Evolutionary conservation across 805 yeast species (phyloP), one percentile per base, ranked within the genome.

Genomic region (Kregervanrija fluxuum): DNA sequence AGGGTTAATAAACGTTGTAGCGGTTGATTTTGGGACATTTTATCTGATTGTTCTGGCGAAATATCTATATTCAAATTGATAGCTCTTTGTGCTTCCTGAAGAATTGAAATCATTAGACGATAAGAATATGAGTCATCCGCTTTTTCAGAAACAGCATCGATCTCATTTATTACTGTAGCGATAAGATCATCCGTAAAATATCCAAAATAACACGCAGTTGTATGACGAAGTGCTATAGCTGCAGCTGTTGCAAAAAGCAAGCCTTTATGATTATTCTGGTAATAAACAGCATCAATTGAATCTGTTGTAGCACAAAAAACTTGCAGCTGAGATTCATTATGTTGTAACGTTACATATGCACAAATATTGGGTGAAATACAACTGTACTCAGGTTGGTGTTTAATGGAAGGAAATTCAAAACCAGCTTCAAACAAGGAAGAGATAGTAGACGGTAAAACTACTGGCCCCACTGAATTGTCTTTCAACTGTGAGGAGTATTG

Each of bases 1-100:
- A 87, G 65, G 12, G 87, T 76, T 33, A 87, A 63, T 40, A 88
- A 64, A 43, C 83, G 73, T 55, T 86, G 95, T 42, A 85, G 68
- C 1, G 93, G 88, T 11, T 91, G 91, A 54, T 80, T 81, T 14
- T 82, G 81, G 35, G 87, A 64, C 48, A 86, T 67, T 55, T 82
- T 80, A 55, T 87, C 96, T 2, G 84, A 79, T 40, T 81, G 84
- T 44, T 86, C 95, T 43, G 79, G 77, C 8, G 80, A 74, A 40
- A 79, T 77, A 55, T 83, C 85, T 43, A 87, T 69, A 31, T 80
- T 77, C 54, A 87, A 80, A 54, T 79, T 83, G 48, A 88, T 73
- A 1, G 93, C 80, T n/a, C 80, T 65, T 56, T 87, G 95, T 2
- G 82, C 71, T 57, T 88, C 95, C 44, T 75, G 68, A 13, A 83